Evolutionary conservation across 2,329 filamentous ascomycete species (phyloP), one percentile per base, ranked within the genome.

Genomic region (Rhexocercosporidium sp.): DNA sequence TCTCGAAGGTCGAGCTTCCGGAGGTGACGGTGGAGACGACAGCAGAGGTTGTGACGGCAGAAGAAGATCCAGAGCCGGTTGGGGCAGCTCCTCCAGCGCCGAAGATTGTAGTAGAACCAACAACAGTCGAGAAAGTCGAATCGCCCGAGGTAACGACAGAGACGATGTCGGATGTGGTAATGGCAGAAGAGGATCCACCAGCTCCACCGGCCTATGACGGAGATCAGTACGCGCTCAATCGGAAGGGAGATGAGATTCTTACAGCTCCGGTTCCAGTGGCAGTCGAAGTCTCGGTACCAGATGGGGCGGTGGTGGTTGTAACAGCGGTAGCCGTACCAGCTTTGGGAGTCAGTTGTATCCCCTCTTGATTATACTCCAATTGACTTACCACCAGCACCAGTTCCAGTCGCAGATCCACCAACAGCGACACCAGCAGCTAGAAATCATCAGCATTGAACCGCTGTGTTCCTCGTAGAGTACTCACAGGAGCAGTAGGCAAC

Each of bases 41-140:
- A 11, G 67, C 71, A 47, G 66, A 69, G 27, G 75, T 76, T n/a
- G 74, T 74, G 61, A 76, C 68, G 41, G 73, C 69, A 47, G 65
- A 70, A 2, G 68, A 63, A 11, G 56, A 63, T 20, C 20, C 65
- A 14, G 57, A 63, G 18, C 20, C 65, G 11, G 57, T 53, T 29
- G 46, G 27, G 11, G 39, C 67, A 47, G 61, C 69, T 47, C 67
- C 67, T 39, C 25, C 65, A 62, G 49, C 62, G 22, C 31, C 60
- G 37, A 60, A 68, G 49, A 72, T 70, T 14, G 70, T 71, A 41
- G 70, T 72, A 11, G 71, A 73, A 9, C 68, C 69, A 46, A 72
- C 20, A 25, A 68, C 64, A 20, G 69, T 67, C 1, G 69, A 47
- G 49, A 73, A 20, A 56, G 66, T 65, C 14, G 66, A 70, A n/a